These are phyloP conservation scores for Populus euphratica DNA, from an alignment of 345 rosid species.

Conservation along the genomic window DNA sequence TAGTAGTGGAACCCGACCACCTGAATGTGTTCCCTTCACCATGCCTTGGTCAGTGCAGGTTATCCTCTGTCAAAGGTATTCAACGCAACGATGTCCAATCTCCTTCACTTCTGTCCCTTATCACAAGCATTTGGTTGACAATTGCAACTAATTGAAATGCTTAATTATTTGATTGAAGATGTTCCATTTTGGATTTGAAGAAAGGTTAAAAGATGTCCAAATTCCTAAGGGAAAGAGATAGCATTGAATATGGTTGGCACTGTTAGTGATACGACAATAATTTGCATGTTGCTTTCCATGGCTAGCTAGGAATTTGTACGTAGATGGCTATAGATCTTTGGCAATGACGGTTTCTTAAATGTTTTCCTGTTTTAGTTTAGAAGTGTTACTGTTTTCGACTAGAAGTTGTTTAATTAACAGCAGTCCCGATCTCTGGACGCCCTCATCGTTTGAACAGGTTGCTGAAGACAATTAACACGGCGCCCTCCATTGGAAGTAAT, in stretches of 20 bases:
- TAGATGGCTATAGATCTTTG: not conserved
- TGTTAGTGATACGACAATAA: not conserved
- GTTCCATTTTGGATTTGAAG: not conserved
- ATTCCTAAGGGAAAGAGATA: not conserved
- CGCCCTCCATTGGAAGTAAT: too few relatives aligned
- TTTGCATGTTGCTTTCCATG: not conserved
- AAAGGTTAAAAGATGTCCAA: not conserved
- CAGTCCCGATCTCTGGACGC: too few relatives aligned
- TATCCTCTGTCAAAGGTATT: not conserved
- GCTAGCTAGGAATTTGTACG: not conserved
- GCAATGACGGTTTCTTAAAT: not conserved
- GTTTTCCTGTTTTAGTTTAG: not conserved
- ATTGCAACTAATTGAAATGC: not conserved
- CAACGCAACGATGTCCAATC: not conserved
- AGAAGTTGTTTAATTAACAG: too few relatives aligned
- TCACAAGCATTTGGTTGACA: not conserved
- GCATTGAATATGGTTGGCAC: not conserved
- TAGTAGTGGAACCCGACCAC: not conserved
- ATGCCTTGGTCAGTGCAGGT: not conserved
- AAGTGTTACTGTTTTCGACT: too few relatives aligned
- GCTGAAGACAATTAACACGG: too few relatives aligned
- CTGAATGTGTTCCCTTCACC: not conserved
- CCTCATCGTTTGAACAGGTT: too few relatives aligned
- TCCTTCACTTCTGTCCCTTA: conserved; percentile 4
- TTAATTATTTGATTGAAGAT: not conserved